Percentiles rank a stretch among this genome's conserved stretches.
These are phyloP conservation scores for Sambucus nigra DNA, from an alignment of 129 eudicot species.

Conservation along the genomic window DNA sequence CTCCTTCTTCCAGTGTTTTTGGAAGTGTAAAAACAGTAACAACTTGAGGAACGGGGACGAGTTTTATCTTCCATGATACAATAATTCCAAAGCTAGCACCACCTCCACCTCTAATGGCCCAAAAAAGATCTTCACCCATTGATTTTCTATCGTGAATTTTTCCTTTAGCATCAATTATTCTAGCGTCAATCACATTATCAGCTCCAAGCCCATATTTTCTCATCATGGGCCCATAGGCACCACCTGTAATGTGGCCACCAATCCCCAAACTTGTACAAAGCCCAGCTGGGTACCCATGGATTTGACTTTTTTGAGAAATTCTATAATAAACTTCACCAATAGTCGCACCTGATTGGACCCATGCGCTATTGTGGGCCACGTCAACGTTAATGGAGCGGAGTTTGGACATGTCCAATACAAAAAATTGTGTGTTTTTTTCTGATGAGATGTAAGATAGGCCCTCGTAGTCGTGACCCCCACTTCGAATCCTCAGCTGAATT, in stretches of 20 bases:
- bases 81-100: constrained; percentile 69
- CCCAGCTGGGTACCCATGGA: constrained; percentile 55
- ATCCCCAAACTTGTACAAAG: constrained; percentile 65
- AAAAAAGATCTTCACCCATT: constrained; percentile 79
- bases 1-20: constrained; percentile 36
- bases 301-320: constrained; percentile 54
- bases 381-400: constrained; percentile 45
- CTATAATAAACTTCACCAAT: constrained; percentile 48
- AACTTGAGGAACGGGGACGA: constrained; percentile 51
- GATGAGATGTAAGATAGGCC: constrained; percentile 45
- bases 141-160: constrained; percentile 41
- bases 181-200: constrained; percentile 60
- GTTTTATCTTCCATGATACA: constrained; percentile 57
- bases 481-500: constrained; percentile 38
- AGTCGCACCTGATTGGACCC: constrained; percentile 64
- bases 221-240: constrained; percentile 76
- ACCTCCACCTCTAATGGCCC: constrained; percentile 78
- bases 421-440: constrained; percentile 31
- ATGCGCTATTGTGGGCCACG: constrained; percentile 34
- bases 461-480: constrained; percentile 68
- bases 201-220: constrained; percentile 68
- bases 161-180: constrained; percentile 46
- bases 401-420: constrained; percentile 47
- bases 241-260: constrained; percentile 83
- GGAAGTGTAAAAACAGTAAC: constrained; percentile 53